A percentile compares a stretch with the other conserved stretches of the same genome.
phyloP scores from a whole-genome alignment of 306 rosid species.

The Sesbania bispinosa region DNA sequence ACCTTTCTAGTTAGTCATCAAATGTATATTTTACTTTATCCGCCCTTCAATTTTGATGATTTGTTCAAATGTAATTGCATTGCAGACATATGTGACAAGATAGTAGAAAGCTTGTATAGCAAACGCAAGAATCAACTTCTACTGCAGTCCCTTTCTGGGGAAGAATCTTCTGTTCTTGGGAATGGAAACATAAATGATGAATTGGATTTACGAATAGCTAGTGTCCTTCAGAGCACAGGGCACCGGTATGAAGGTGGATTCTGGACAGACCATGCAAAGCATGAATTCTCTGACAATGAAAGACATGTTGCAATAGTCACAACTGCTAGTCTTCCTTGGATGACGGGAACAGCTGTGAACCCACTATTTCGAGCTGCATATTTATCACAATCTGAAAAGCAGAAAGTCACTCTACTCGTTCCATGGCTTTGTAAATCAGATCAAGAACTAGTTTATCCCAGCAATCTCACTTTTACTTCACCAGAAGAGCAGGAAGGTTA shows the following conservation, averaged over 20 bases:
- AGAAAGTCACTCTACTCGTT: slow-evolving; percentile 82
- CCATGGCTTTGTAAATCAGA: slow-evolving; percentile 96
- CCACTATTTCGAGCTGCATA: slow-evolving; percentile 97
- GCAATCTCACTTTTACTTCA: slow-evolving; percentile 70
- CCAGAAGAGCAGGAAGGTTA: slow-evolving; percentile 91
- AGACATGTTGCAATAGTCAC: slow-evolving; percentile 94
- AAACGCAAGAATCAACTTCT: slow-evolving; percentile 70
- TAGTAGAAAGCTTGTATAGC: slow-evolving; percentile 85
- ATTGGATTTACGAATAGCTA: slow-evolving; percentile 80
- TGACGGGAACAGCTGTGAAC: slow-evolving; percentile 98
- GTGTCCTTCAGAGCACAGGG: slow-evolving; percentile 94
- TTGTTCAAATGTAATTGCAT: slow-evolving; percentile 36
- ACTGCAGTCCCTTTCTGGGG: slow-evolving; percentile 48
- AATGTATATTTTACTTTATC: background rate
- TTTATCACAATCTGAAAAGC: slow-evolving; percentile 74
- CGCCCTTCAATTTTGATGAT: slow-evolving; percentile 17
- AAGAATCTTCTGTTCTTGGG: slow-evolving; percentile 63
- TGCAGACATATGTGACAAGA: slow-evolving; percentile 88
- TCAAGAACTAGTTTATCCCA: slow-evolving; percentile 87
- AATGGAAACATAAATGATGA: slow-evolving; percentile 73
- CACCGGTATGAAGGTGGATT: slow-evolving; percentile 86
- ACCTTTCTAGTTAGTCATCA: background rate
- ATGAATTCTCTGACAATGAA: slow-evolving; percentile 48
- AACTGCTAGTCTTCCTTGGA: slow-evolving; percentile 99
- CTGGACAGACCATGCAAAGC: slow-evolving; percentile 75